Percentiles rank a stretch among this genome's conserved stretches.
Evolutionary conservation across 257 asterid species (phyloP).

Genomic region (Gentiana macrophylla): DNA sequence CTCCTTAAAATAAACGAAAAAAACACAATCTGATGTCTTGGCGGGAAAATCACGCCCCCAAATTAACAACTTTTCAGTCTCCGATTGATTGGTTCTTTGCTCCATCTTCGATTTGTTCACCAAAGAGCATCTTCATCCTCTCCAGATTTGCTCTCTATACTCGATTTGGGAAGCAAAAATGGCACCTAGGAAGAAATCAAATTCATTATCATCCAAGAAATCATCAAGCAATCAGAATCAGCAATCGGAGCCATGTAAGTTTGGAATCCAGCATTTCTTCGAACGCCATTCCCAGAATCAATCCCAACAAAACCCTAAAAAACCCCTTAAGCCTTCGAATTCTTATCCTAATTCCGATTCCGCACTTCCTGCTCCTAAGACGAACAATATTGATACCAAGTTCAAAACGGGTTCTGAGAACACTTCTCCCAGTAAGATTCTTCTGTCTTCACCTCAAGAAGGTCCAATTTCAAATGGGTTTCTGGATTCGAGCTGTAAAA

Average conservation of each 20-base stretch:
- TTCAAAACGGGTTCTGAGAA: conserved; percentile 5
- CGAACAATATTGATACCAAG: conserved; percentile 14
- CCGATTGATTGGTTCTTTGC: background rate
- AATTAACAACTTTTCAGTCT: background rate
- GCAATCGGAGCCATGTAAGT: conserved; percentile 68
- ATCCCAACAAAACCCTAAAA: conserved; percentile 28
- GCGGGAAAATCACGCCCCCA: conserved; percentile 20
- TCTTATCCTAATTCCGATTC: conserved; percentile 17
- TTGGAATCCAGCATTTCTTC: conserved; percentile 92
- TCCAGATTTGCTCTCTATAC: background rate
- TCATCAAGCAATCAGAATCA: conserved; percentile 25
- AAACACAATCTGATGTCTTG: background rate
- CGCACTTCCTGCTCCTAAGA: conserved; percentile 8
- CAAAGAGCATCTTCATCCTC: conserved; percentile 3
- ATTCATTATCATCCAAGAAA: conserved; percentile 50
- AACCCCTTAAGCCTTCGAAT: conserved; percentile 7
- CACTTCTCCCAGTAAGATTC: background rate
- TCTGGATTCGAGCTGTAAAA: conserved; percentile 6
- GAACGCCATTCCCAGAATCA: conserved; percentile 64
- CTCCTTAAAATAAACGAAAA: conserved; percentile 7
- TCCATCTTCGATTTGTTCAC: background rate
- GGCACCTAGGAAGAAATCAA: conserved; percentile 73
- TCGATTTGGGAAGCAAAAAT: conserved; percentile 15
- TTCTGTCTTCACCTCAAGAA: background rate
- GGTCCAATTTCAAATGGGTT: conserved; percentile 1